These are phyloP conservation scores for Epipyxis sp. DNA, from an alignment of 108 stramenopile species.

Conservation along the genomic window DNA sequence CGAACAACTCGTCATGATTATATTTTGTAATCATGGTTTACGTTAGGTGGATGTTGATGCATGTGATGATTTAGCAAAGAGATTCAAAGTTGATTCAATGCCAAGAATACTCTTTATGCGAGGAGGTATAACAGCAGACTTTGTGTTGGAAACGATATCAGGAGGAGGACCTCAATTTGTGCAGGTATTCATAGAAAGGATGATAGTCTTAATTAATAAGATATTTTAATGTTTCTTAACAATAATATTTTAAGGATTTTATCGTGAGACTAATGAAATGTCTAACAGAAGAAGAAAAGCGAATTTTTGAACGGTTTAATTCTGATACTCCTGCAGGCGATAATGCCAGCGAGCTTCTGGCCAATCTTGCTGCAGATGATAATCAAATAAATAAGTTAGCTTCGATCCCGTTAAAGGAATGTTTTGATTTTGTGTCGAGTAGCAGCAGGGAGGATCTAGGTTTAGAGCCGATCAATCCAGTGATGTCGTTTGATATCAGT, in stretches of 20 bases:
- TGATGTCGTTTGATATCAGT: slow-evolving; percentile 35
- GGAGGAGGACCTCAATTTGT: not conserved
- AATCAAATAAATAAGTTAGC: slow-evolving; percentile 33
- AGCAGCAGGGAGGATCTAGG: slow-evolving; percentile 26
- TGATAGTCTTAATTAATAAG: too few relatives aligned
- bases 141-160: not conserved
- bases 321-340: too few relatives aligned
- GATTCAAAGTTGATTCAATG: slow-evolving; percentile 28
- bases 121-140: slow-evolving; percentile 10
- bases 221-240: not conserved
- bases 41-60: slow-evolving; percentile 39
- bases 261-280: slow-evolving; percentile 6
- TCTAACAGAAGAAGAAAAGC: slow-evolving; percentile 1
- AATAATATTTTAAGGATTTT: not conserved
- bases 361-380: not conserved
- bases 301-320: slow-evolving; percentile 1
- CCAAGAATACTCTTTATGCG: slow-evolving; percentile 30
- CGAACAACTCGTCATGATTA: too few relatives aligned
- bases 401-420: not conserved
- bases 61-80: slow-evolving; percentile 27
- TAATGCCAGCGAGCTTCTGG: too few relatives aligned
- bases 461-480: not conserved
- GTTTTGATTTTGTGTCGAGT: slow-evolving; percentile 6
- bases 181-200: too few relatives aligned
- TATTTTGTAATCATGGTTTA: too few relatives aligned